These are phyloP conservation scores for Gentiana dahurica DNA, from an alignment of 257 asterid genomes.

Conservation along the genomic window DNA sequence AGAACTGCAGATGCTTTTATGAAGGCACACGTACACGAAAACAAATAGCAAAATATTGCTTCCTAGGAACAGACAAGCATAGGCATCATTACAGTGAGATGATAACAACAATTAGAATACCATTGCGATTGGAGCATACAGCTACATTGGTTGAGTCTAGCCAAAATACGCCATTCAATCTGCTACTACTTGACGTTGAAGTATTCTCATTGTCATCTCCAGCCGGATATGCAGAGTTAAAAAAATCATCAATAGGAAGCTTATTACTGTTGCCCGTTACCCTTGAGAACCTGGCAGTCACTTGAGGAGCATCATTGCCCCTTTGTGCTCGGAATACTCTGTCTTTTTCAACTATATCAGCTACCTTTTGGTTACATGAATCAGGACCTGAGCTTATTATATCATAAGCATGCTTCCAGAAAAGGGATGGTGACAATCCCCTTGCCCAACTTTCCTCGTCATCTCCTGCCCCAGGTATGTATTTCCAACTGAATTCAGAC, in stretches of 20 bases:
- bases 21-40: too few relatives aligned
- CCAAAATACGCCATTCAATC: conserved; percentile 29
- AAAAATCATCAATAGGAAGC: conserved; percentile 15
- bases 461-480: conserved; percentile 98
- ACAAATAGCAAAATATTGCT: too few relatives aligned
- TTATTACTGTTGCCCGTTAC: conserved; percentile 13
- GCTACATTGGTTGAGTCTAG: conserved; percentile 70
- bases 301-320: conserved; percentile 69
- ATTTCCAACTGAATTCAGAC: conserved; percentile 92
- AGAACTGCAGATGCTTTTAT: too few relatives aligned
- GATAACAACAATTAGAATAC: conserved; percentile 24
- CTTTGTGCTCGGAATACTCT: conserved; percentile 64
- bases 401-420: conserved; percentile 86
- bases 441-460: conserved; percentile 99
- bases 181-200: conserved; percentile 8
- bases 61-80: too few relatives aligned
- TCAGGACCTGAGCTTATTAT: conserved; percentile 73
- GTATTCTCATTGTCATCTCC: conserved; percentile 16
- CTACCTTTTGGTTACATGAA: conserved; percentile 62
- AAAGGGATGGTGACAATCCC: conserved; percentile 60
- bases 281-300: conserved; percentile 43
- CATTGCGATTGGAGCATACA: conserved; percentile 45
- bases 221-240: conserved; percentile 12
- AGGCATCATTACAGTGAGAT: neutral
- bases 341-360: conserved; percentile 70